Conservation (phyloP, 2,329 filamentous ascomycete genomes). For the Diplodia seriata region DNA sequence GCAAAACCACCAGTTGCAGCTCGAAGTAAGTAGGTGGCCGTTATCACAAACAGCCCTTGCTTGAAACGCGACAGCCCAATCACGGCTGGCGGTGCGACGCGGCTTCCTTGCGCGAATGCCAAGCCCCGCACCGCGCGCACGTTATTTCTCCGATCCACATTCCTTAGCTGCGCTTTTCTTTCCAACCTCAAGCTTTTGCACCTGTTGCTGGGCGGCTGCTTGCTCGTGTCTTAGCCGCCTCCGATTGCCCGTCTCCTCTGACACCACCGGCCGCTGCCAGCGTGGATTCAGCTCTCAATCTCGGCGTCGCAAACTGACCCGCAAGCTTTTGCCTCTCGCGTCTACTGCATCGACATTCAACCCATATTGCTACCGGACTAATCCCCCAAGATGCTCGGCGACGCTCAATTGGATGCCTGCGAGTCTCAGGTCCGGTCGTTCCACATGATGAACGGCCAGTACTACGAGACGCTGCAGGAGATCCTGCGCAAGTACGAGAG, state of each 20-base stretch:
- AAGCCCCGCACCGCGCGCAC: background rate
- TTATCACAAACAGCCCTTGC: slow-evolving; percentile 6
- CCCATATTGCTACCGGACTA: background rate
- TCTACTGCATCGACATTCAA: background rate
- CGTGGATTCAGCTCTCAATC: background rate
- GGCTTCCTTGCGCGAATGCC: background rate
- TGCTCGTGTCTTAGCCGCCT: background rate
- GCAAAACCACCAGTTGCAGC: background rate
- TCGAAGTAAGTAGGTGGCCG: background rate
- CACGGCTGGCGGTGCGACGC: slow-evolving; percentile 1
- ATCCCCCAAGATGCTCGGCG: slow-evolving; percentile 24
- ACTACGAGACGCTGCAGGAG: slow-evolving; percentile 28
- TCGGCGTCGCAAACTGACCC: background rate
- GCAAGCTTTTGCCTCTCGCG: background rate
- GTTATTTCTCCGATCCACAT: slow-evolving; percentile 9
- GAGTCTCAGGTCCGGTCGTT: slow-evolving; percentile 30
- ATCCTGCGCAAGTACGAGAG: slow-evolving; percentile 31
- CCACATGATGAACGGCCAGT: slow-evolving; percentile 19
- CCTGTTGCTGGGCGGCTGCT: background rate
- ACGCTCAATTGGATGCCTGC: slow-evolving; percentile 30
- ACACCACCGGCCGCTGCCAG: background rate
- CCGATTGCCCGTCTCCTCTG: background rate
- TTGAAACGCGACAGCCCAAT: background rate
- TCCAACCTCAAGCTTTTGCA: background rate
- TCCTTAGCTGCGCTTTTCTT: slow-evolving; percentile 5